Conservation (phyloP, 306 rosid genomes). For the Spatholobus suberectus region DNA sequence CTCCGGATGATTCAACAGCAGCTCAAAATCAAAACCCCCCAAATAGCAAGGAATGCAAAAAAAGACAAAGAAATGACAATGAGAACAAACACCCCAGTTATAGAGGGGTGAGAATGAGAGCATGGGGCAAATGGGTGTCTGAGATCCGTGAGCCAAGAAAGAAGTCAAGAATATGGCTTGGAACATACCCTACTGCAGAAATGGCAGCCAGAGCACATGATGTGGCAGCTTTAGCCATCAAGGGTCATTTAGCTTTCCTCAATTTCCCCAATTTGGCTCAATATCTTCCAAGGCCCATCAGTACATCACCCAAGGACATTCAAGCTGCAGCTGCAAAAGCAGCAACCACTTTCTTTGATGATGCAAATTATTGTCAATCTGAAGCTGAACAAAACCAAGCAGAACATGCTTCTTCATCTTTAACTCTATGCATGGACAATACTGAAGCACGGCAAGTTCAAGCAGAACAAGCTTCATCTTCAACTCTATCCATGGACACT, state of each 20-base stretch:
- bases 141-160: slow-evolving; percentile 94
- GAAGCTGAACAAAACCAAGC: slow-evolving; percentile 30
- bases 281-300: slow-evolving; percentile 70
- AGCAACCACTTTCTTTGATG: slow-evolving; percentile 52
- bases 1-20: slow-evolving; percentile 28
- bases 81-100: slow-evolving; percentile 62
- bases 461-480: slow-evolving; percentile 32
- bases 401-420: slow-evolving; percentile 35
- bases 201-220: slow-evolving; percentile 99
- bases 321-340: slow-evolving; percentile 91
- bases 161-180: slow-evolving; percentile 94
- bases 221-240: slow-evolving; percentile 86
- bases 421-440: slow-evolving; percentile 42
- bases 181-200: slow-evolving; percentile 82
- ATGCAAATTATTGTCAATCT: slow-evolving; percentile 11
- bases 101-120: slow-evolving; percentile 85
- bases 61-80: slow-evolving; percentile 48
- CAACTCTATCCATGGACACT: slow-evolving; percentile 38
- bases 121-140: slow-evolving; percentile 94
- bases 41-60: slow-evolving; percentile 42
- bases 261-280: slow-evolving; percentile 76
- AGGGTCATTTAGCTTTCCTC: slow-evolving; percentile 79
- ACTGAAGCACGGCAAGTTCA: slow-evolving; percentile 11
- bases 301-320: slow-evolving; percentile 82
- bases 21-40: slow-evolving; percentile 19